Conservation (phyloP, 129 eudicot species). For the Tanacetum coccineum region DNA sequence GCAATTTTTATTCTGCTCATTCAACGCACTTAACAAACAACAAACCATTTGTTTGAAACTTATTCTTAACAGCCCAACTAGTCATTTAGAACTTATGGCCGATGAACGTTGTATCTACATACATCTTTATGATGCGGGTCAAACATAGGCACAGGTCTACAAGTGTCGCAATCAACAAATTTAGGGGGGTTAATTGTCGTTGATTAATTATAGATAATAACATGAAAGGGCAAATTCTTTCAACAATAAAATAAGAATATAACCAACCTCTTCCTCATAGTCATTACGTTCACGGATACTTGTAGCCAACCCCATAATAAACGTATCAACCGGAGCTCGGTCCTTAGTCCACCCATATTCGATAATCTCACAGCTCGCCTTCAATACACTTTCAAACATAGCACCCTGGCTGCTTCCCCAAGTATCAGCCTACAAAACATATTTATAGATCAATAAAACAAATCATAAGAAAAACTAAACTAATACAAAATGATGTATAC, state of each 20-base stretch:
- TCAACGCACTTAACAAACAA: too few species aligned
- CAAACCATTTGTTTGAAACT: too few species aligned
- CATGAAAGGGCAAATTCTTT: too few species aligned
- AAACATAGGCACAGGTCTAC: too few species aligned
- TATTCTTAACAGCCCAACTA: too few species aligned
- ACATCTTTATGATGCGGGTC: too few species aligned
- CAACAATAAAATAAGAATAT: background rate
- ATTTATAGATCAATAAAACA: background rate
- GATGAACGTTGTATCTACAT: too few species aligned
- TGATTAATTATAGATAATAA: too few species aligned
- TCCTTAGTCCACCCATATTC: conserved; percentile 91
- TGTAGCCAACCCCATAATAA: conserved; percentile 76
- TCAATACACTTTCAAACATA: conserved; percentile 85
- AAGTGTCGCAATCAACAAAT: too few species aligned
- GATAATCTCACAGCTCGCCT: conserved; percentile 83
- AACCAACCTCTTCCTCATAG: conserved; percentile 92
- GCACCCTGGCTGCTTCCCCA: conserved; percentile 74
- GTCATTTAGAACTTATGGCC: too few species aligned
- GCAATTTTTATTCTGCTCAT: too few species aligned
- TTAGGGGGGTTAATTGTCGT: too few species aligned
- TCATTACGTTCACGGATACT: conserved; percentile 77
- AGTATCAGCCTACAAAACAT: conserved; percentile 62
- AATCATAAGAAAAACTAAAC: background rate
- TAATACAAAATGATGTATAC: conserved; percentile 33
- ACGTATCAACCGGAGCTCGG: conserved; percentile 81